Evolutionary conservation across 345 rosid genomes (phyloP), one percentile per base, ranked within the genome.

Genomic region (Dipteronia dyeriana): DNA sequence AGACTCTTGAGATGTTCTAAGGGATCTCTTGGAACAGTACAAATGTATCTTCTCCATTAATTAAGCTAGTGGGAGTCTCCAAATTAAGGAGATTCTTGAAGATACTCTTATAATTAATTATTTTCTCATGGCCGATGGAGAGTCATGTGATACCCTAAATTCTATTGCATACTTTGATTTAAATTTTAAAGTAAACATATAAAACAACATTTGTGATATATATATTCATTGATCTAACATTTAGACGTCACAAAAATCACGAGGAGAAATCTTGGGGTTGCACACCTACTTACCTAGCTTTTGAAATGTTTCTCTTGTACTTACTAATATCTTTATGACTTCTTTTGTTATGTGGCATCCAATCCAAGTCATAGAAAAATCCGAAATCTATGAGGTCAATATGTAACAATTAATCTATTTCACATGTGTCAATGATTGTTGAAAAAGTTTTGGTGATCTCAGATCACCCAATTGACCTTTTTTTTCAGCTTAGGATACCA

Each of bases 251-350:
- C 29, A 64, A 20, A 29, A 19, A 3, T 29, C 31, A 26, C n/a
- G 61, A 47, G 59, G 61, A 74, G 43, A 62, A 62, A 29, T 20
- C 0, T 20, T 38, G 65, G 26, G 11, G 34, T 41, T 68, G 39
- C 67, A 45, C 63, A 3, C 74, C 73, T 25, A 59, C 74, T 68
- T 45, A 57, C 79, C 79, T 54, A 68, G 68, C 14, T 19, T 11
- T 23, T 23, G 7, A 62, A 16, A 66, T 38, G 1, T 17, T 56
- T 31, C 47, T 39, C 10, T 9, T 39, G 9, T 14, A 34, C 26
- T 16, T 75, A 41, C 14, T 64, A 19, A 34, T 4, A 16, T 29
- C 74, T 17, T 20, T 57, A 4, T 65, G 59, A 76, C 20, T 67
- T 76, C 20, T 60, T 76, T 66, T 57, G 56, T 12, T 67, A 1